phyloP scores from a whole-genome alignment of 1,139 yeast species.

The Pichia kudriavzevii region DNA sequence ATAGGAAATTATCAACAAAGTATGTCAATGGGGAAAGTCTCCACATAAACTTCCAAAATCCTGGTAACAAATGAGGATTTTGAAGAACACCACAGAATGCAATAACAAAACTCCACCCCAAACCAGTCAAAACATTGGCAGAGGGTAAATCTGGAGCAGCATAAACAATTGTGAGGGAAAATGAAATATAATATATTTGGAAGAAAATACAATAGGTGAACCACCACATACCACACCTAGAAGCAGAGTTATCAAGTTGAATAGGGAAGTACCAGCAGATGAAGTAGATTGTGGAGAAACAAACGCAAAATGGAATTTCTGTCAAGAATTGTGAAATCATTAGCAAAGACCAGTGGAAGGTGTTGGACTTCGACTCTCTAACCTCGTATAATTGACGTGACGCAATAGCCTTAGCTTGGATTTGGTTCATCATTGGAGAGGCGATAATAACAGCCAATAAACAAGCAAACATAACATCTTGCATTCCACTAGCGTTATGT shows the following conservation, averaged over 20 bases:
- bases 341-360: conserved; percentile 58
- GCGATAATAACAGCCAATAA: conserved; percentile 41
- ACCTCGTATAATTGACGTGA: conserved; percentile 49
- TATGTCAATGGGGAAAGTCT: conserved; percentile 63
- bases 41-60: conserved; percentile 66
- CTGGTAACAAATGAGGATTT: conserved; percentile 47
- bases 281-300: conserved; percentile 45
- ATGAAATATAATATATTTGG: conserved; percentile 45
- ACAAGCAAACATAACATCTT: conserved; percentile 43
- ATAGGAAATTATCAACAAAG: conserved; percentile 47
- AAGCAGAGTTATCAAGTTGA: conserved; percentile 35
- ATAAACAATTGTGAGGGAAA: conserved; percentile 46
- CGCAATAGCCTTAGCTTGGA: conserved; percentile 46
- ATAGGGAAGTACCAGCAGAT: conserved; percentile 52
- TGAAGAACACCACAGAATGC: conserved; percentile 58
- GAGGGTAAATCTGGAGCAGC: conserved; percentile 53
- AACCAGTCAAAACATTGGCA: conserved; percentile 47
- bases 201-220: conserved; percentile 45
- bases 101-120: conserved; percentile 45
- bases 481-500: conserved; percentile 40
- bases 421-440: conserved; percentile 48
- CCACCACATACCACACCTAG: conserved; percentile 45
- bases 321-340: conserved; percentile 42
- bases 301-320: conserved; percentile 49
- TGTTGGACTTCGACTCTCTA: conserved; percentile 55